phyloP scores from a whole-genome alignment of 2,329 filamentous ascomycete species.

The Fusarium nygamai region DNA sequence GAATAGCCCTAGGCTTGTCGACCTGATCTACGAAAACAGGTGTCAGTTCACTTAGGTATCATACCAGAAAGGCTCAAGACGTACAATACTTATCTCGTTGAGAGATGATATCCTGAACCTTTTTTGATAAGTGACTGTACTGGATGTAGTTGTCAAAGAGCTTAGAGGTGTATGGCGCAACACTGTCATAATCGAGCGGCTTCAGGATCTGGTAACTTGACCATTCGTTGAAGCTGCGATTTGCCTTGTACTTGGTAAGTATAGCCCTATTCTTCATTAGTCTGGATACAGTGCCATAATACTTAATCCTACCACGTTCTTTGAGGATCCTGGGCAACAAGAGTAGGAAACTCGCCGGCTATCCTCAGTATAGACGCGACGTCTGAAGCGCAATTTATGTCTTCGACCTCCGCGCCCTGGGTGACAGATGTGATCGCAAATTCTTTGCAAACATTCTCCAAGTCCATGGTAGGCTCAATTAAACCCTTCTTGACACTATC shows the following conservation, averaged over 20 bases:
- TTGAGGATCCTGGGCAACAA: not conserved
- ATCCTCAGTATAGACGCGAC: not conserved
- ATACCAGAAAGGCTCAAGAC: not conserved
- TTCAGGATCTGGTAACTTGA: not conserved
- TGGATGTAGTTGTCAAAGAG: constrained; percentile 23
- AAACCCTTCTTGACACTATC: not conserved
- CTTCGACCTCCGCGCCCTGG: not conserved
- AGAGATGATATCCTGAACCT: not conserved
- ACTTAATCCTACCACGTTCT: not conserved
- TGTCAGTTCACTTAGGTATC: not conserved
- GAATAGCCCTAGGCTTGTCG: not conserved
- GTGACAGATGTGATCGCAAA: not conserved
- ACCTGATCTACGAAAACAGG: not conserved
- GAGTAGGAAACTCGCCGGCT: not conserved
- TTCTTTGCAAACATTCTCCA: not conserved
- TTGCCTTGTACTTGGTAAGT: constrained; percentile 16
- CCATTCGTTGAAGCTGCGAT: not conserved
- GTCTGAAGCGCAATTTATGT: not conserved
- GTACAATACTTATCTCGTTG: not conserved
- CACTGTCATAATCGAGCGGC: not conserved
- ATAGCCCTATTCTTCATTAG: not conserved
- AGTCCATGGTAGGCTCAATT: not conserved
- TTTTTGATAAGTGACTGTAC: constrained; percentile 1
- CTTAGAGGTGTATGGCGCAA: not conserved
- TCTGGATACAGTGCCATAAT: accelerated